Conservation (phyloP, 1,284 basidiomycete species). For the Ceratobasidium sp. region DNA sequence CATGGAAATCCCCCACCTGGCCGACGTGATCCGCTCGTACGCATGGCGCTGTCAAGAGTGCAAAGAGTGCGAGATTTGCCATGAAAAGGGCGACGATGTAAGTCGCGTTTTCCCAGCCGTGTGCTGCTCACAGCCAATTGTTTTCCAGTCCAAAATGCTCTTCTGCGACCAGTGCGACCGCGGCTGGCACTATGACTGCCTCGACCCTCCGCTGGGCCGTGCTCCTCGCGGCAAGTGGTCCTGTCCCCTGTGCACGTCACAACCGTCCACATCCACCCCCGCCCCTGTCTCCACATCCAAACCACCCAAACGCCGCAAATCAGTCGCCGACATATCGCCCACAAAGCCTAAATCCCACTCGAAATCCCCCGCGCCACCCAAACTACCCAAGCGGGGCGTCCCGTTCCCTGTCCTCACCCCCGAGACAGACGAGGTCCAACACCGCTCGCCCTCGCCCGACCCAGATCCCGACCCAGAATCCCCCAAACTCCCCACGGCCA, state of each 20-base stretch:
- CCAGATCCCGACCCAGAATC: conserved; percentile 3
- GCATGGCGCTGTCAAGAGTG: conserved; percentile 92
- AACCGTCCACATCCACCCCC: conserved; percentile 15
- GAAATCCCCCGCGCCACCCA: conserved; percentile 20
- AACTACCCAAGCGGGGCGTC: conserved; percentile 49
- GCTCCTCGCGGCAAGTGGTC: conserved; percentile 79
- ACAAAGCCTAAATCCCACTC: background rate
- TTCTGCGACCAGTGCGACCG: conserved; percentile 96
- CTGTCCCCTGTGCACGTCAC: conserved; percentile 66
- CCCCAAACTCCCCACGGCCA: background rate
- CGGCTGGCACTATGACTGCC: conserved; percentile 93
- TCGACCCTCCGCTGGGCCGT: conserved; percentile 72
- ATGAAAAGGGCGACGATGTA: conserved; percentile 88
- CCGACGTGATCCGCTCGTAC: conserved; percentile 69
- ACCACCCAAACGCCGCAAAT: conserved; percentile 24
- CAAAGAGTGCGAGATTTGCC: conserved; percentile 91
- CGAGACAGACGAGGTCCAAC: conserved; percentile 28
- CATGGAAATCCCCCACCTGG: conserved; percentile 61
- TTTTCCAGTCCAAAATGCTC: conserved; percentile 73
- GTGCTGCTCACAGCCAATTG: conserved; percentile 40
- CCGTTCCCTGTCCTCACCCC: conserved; percentile 29
- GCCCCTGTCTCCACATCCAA: conserved; percentile 45
- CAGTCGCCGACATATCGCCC: conserved; percentile 13
- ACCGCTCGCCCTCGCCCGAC: background rate
- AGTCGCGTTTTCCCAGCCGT: conserved; percentile 50